Base-by-base conservation (phyloP, 2,329 filamentous ascomycete species). In the Aspergillus fumigatiaffinis region DNA sequence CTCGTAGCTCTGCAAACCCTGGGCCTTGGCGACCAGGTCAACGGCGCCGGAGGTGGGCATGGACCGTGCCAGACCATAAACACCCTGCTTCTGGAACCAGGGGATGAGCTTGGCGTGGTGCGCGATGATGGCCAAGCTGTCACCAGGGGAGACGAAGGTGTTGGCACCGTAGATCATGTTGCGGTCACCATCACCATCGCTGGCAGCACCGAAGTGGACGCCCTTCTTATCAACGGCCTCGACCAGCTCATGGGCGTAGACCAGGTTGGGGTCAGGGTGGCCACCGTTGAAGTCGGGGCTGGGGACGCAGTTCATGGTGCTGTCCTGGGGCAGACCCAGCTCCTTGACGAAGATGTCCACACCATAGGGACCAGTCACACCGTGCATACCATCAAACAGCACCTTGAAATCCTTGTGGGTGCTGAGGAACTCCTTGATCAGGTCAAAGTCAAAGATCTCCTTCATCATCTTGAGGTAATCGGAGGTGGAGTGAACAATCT, bases 81-180 rank as follows among this genome's bases (percentile, higher is more conserved):
- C 92, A 59, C 94, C 93, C 75, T 97, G 90, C 81, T 94, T 92
- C 83, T 93, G 88, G 86, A 99, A 99, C 82, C 96, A 99, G 58
- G 94, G 94, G 70, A 99, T 99, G 59, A 96, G 86, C 68, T 96
- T 86, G 66, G 94, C 92, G 75, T 99, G 89, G 82, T 99, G 94
- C 51, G 94, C 92, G 71, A 99, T 99, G 74, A 99, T 99, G 71
- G 94, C 94, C 69, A 99, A 82, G 70, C 91, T 96, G 82, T 99
- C 94, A 72, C 94, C 94, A 7, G 94, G 94, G 7, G 93, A 97
- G 60, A 99, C 94, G 72, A 99, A 99, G 48, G 89, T 87, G 71
- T 95, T 93, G 65, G 93, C 92, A 62, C 94, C 94, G 79, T 99
- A 99, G 73, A 99, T 99, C 94, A 99, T 99, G 86, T 99, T 99